Percentiles rank a stretch among this genome's conserved stretches.
Conservation (phyloP, 768 basidiomycete genomes). For the Phlegmacium glaucopus region DNA sequence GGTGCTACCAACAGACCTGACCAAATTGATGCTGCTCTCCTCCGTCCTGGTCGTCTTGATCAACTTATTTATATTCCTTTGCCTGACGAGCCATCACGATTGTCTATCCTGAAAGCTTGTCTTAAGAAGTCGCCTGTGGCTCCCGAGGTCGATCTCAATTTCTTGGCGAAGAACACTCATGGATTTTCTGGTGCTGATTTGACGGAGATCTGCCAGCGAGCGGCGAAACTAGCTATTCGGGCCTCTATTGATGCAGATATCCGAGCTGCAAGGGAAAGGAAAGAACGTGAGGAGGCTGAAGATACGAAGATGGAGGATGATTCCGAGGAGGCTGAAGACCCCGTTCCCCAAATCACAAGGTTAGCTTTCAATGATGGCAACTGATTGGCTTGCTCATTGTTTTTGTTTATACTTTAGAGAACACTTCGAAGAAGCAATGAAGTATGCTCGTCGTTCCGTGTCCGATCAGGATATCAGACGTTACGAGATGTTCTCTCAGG, state of each 20-base stretch:
- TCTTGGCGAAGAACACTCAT: constrained; percentile 89
- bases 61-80: constrained; percentile 99
- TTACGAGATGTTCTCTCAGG: constrained; percentile 98
- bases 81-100: constrained; percentile 88
- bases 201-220: constrained; percentile 98
- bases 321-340: constrained; percentile 76
- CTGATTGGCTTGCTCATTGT: constrained; percentile 3
- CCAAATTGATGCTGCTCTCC: constrained; percentile 89
- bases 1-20: constrained; percentile 97
- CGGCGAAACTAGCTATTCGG: constrained; percentile 95
- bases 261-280: constrained; percentile 69
- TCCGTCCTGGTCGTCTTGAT: constrained; percentile 97
- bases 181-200: constrained; percentile 99
- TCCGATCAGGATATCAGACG: constrained; percentile 95
- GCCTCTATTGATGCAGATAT: constrained; percentile 95
- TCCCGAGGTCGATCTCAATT: constrained; percentile 75
- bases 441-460: constrained; percentile 93
- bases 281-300: constrained; percentile 76
- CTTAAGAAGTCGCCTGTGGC: constrained; percentile 92
- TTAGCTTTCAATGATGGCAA: constrained; percentile 24
- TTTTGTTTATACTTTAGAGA: constrained; percentile 43
- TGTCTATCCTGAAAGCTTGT: constrained; percentile 87
- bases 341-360: constrained; percentile 85
- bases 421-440: constrained; percentile 99
- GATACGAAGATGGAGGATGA: constrained; percentile 74